Evolutionary conservation across 176 grass and related monocot genomes (phyloP), one percentile per base, ranked within the genome.

Genomic region (Zoysia pacifica): DNA sequence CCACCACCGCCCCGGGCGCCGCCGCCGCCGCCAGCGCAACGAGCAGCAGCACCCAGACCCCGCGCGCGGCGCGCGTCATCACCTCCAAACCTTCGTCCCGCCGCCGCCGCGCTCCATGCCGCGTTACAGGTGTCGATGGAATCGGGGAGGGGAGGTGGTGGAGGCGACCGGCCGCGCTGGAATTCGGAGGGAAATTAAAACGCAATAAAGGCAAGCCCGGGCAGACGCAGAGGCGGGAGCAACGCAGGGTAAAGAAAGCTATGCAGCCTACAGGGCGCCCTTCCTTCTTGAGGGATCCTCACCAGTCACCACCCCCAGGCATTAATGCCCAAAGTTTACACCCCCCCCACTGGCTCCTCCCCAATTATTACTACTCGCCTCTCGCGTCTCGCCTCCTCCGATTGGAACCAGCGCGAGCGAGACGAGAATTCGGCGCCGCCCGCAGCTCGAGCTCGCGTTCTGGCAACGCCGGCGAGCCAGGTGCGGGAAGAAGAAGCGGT

Each of bases 241-340:
- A 72, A 40, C 60, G 50, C 53, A 78, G 83, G 70, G 56, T 3
- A 35, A 35, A 16, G 53, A 18, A 56, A 78, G 12, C 11, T 2
- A 67, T 28, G 28, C 28, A 28, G 28, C 28, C 77, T 79, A 86
- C 86, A 84, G 48, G 43, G 64, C 80, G 45, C 69, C 76, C 78
- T 72, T 49, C 62, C 63, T 67, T 65, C 11, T 55, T 64, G 56
- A 82, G 77, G 69, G 70, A 55, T 37, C 82, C 18, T 19, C 55
- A 20, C 55, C 18, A 10, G 28, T 54, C 60, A 48, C 75, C 69
- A 68, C 64, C 52, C 64, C 76, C 20, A 62, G 46, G 53, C 88
- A 86, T 90, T 75, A 93, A 90, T 93, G 88, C 82, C 81, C 82
- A 82, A 63, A 73, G 86, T 76, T 86, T 86, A 88, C 79, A 79